Percentiles rank a stretch among this genome's conserved stretches.
Evolutionary conservation across 345 rosid species (phyloP).

Genomic region (Eucalyptus camaldulensis): DNA sequence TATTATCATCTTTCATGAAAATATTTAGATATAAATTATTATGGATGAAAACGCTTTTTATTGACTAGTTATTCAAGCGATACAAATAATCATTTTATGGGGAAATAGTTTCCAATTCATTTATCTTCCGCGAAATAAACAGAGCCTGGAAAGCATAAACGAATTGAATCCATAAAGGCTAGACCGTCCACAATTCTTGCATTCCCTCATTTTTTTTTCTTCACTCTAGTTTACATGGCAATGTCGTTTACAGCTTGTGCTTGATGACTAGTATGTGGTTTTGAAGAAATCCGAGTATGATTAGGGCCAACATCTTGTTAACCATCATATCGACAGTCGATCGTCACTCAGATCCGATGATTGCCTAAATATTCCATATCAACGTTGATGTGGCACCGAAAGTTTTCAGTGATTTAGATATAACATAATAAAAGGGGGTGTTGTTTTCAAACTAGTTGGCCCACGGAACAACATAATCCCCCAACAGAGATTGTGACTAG

Average conservation of each 20-base stretch:
- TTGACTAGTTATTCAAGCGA: background rate
- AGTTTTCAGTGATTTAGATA: background rate
- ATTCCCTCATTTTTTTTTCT: background rate
- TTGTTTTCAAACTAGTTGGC: background rate
- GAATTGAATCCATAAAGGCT: background rate
- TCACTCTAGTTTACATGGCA: background rate
- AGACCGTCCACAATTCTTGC: background rate
- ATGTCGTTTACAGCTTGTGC: background rate
- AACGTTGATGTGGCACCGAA: background rate
- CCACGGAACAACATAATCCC: background rate
- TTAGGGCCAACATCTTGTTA: background rate
- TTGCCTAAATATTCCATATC: background rate
- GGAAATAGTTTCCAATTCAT: background rate
- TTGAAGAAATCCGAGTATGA: background rate
- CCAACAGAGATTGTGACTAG: background rate
- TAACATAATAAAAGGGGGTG: background rate
- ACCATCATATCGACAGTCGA: background rate
- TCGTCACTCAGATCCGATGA: background rate
- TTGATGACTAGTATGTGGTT: background rate
- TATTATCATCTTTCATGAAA: rapidly evolving
- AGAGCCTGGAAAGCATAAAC: rapidly evolving
- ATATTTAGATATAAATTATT: background rate
- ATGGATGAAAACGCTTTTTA: background rate
- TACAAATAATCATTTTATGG: rapidly evolving
- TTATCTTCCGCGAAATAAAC: background rate